A percentile compares a stretch with the other conserved stretches of the same genome.
phyloP scores from a whole-genome alignment of 768 basidiomycete species.

The Agaricus sinodeliciosus region DNA sequence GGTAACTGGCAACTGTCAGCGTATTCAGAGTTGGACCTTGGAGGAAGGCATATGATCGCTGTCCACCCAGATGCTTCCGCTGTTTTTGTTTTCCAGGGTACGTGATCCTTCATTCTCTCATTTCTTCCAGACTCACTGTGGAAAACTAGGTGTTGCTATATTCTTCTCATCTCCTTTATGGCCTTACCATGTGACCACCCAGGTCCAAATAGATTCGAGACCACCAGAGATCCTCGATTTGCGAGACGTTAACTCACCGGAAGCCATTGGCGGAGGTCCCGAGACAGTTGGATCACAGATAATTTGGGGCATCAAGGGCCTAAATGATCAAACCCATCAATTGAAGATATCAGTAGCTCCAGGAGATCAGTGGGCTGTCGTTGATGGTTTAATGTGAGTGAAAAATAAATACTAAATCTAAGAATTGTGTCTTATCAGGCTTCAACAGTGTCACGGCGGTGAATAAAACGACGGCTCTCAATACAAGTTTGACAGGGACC shows the following conservation, averaged over 20 bases:
- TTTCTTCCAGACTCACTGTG: not conserved
- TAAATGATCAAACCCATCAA: slow-evolving; percentile 28
- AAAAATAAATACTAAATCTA: not conserved
- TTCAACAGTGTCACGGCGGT: not conserved
- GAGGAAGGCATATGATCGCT: not conserved
- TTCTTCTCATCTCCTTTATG: slow-evolving; percentile 29
- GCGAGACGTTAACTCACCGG: slow-evolving; percentile 6
- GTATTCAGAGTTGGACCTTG: not conserved
- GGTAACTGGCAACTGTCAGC: not conserved
- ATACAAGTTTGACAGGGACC: too few species aligned
- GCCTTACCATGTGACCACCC: slow-evolving; percentile 28
- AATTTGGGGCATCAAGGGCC: slow-evolving; percentile 26
- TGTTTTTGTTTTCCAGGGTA: slow-evolving; percentile 7
- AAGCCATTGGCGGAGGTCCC: slow-evolving; percentile 14
- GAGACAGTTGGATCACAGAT: slow-evolving; percentile 32
- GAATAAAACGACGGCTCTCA: not conserved
- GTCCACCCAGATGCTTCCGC: slow-evolving; percentile 4
- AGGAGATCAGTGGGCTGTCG: slow-evolving; percentile 27
- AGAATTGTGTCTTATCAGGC: not conserved
- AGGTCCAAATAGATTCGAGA: slow-evolving; percentile 22
- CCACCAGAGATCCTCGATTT: slow-evolving; percentile 20
- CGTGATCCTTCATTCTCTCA: not conserved
- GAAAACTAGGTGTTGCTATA: slow-evolving; percentile 24
- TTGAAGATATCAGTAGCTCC: slow-evolving; percentile 28
- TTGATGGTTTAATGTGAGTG: slow-evolving; percentile 34